Percentiles rank a stretch among this genome's conserved stretches.
phyloP scores from a whole-genome alignment of 805 yeast genomes.

The Lachancea meyersii region DNA sequence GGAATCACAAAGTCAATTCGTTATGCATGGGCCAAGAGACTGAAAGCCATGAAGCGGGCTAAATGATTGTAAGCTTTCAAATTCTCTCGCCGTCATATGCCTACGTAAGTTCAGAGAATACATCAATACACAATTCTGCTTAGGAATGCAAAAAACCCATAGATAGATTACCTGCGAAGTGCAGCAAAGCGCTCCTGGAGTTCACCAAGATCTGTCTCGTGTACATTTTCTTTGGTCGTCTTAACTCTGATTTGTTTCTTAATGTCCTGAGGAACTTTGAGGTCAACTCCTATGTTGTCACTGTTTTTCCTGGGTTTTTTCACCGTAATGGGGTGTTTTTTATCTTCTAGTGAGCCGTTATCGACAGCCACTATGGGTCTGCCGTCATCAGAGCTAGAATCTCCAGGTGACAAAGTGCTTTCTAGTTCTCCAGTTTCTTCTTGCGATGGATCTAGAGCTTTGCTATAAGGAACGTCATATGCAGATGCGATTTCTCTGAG shows the following conservation, averaged over 20 bases:
- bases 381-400: constrained; percentile 17
- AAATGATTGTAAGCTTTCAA: neutral
- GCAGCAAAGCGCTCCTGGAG: constrained; percentile 73
- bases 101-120: too few relatives aligned
- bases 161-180: constrained; percentile 40
- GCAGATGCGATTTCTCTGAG: constrained; percentile 76
- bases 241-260: constrained; percentile 32
- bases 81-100: too few relatives aligned
- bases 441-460: constrained; percentile 31
- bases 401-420: constrained; percentile 2
- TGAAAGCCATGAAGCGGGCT: constrained; percentile 31
- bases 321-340: constrained; percentile 38
- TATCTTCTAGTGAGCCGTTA: constrained; percentile 25
- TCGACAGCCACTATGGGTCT: constrained; percentile 36
- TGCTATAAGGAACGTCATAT: constrained; percentile 68
- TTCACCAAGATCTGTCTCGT: constrained; percentile 52
- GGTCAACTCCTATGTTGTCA: constrained; percentile 36
- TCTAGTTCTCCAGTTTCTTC: constrained; percentile 1
- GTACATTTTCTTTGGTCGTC: constrained; percentile 17
- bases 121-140: too few relatives aligned
- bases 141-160: too few relatives aligned
- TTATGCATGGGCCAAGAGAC: constrained; percentile 69
- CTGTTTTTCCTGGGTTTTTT: constrained; percentile 39
- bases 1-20: constrained; percentile 64
- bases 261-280: constrained; percentile 39